Conservation (phyloP, 2,329 filamentous ascomycete genomes). For the Aspergillus piperis region DNA sequence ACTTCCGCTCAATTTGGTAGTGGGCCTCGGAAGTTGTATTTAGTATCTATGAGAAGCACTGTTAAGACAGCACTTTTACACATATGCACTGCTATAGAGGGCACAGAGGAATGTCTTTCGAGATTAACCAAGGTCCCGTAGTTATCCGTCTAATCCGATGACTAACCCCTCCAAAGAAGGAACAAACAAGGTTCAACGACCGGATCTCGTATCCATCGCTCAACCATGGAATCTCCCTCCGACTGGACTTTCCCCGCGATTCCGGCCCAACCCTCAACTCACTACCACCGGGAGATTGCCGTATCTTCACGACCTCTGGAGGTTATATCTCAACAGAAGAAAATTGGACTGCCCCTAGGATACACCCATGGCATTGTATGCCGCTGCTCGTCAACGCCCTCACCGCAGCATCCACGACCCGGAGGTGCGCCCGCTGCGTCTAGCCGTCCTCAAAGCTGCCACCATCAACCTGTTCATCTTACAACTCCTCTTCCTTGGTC, state of each 20-base stretch:
- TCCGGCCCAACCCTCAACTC: neutral
- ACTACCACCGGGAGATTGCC: neutral
- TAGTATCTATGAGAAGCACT: too few relatives aligned
- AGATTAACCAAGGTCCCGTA: too few relatives aligned
- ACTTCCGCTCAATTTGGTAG: too few relatives aligned
- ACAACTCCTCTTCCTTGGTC: conserved; percentile 39
- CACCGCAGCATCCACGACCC: conserved; percentile 10
- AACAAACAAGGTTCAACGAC: too few relatives aligned
- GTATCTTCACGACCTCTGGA: neutral
- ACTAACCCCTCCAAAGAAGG: conserved; percentile 7
- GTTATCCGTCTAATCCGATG: too few relatives aligned
- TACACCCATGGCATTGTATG: conserved; percentile 7
- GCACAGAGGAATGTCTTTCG: too few relatives aligned
- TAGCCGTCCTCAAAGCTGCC: conserved; percentile 21
- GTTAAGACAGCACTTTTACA: too few relatives aligned
- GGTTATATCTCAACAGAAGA: neutral
- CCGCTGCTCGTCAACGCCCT: neutral
- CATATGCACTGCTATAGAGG: too few relatives aligned
- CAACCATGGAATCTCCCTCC: neutral
- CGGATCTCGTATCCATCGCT: neutral
- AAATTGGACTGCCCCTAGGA: neutral
- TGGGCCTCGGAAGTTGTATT: too few relatives aligned
- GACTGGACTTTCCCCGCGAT: too few relatives aligned
- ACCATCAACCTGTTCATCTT: conserved; percentile 35
- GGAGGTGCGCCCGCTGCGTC: conserved; percentile 6